phyloP scores from a whole-genome alignment of 192 early-diverging fungal genomes.

The Coemansia umbellata region DNA sequence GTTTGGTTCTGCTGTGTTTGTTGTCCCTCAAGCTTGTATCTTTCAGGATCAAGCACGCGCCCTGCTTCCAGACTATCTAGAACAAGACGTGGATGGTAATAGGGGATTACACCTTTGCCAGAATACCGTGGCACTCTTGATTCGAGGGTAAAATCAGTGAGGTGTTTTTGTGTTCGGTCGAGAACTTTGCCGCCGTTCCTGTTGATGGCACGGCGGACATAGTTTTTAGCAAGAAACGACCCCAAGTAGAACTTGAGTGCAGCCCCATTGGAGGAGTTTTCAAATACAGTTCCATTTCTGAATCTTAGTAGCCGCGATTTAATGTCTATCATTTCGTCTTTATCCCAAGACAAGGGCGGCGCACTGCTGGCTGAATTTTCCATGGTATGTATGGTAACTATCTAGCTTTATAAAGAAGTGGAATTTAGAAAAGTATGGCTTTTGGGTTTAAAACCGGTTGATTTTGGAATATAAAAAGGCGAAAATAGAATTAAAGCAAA shows the following conservation, averaged over 20 bases:
- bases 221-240: neutral
- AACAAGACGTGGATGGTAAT: no score
- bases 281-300: no score
- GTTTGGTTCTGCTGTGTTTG: neutral
- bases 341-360: neutral
- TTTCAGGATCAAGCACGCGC: no score
- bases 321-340: no score
- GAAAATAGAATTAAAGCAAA: neutral
- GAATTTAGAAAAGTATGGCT: neutral
- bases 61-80: no score
- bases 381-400: neutral
- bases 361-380: neutral
- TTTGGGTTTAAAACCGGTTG: neutral
- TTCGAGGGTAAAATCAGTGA: no score
- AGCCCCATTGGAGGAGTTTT: no score
- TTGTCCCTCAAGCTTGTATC: neutral
- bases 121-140: no score
- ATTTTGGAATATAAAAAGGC: neutral
- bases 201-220: neutral
- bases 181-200: constrained; percentile 1
- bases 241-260: constrained; percentile 9
- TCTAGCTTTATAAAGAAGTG: neutral
- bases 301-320: no score
- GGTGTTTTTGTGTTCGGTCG: no score
- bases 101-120: no score